These are phyloP conservation scores for Halteria grandinella DNA, from an alignment of 73 alveolate genomes.

Conservation along the genomic window DNA sequence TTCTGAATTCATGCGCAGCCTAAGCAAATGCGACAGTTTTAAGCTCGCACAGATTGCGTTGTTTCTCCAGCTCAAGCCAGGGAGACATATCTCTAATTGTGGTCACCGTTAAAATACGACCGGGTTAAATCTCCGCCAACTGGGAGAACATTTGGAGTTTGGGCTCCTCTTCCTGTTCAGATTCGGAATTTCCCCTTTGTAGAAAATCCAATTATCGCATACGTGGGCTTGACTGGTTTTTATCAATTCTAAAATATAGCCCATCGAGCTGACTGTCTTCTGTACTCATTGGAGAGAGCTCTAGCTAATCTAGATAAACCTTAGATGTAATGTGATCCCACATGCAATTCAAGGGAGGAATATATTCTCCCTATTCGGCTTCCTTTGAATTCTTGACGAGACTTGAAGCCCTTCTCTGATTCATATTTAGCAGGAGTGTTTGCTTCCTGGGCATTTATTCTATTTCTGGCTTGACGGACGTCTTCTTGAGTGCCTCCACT, in stretches of 20 bases:
- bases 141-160: constrained; percentile 13
- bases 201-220: not conserved
- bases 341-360: too few species aligned
- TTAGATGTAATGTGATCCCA: too few species aligned
- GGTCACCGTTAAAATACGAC: not conserved
- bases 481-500: not conserved
- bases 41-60: not conserved
- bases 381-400: too few species aligned
- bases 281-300: too few species aligned
- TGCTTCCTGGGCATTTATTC: too few species aligned
- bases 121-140: not conserved
- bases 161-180: not conserved
- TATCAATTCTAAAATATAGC: not conserved
- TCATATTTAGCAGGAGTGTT: too few species aligned
- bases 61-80: constrained; percentile 3
- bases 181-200: not conserved
- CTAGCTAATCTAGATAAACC: too few species aligned
- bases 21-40: constrained; percentile 33
- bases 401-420: too few species aligned
- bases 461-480: too few species aligned
- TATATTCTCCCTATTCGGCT: too few species aligned
- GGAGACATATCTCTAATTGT: constrained; percentile 32
- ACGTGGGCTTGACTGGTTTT: not conserved
- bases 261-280: constrained; percentile 10
- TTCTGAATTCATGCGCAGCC: constrained; percentile 62